A percentile compares a stretch with the other conserved stretches of the same genome.
These are phyloP conservation scores for Neonectria magnoliae DNA, from an alignment of 2,329 filamentous ascomycete genomes.

Conservation along the genomic window DNA sequence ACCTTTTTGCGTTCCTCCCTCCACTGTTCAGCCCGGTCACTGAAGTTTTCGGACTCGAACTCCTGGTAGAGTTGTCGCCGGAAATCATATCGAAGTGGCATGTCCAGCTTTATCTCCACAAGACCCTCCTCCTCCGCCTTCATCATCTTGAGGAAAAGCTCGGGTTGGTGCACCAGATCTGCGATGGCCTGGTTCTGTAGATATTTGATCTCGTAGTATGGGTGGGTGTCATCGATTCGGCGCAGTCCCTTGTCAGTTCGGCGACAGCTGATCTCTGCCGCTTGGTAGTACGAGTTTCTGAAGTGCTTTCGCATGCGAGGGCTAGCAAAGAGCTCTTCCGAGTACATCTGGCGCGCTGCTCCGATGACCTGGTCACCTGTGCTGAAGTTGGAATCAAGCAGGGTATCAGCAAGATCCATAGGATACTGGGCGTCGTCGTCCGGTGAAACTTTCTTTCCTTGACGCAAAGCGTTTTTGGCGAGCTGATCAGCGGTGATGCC, in stretches of 20 bases:
- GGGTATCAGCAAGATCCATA: constrained; percentile 84
- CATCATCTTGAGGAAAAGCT: constrained; percentile 96
- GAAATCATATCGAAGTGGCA: constrained; percentile 82
- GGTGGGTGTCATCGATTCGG: constrained; percentile 93
- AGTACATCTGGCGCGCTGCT: constrained; percentile 86
- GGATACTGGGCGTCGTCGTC: constrained; percentile 86
- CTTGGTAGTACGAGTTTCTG: constrained; percentile 83
- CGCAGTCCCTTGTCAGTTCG: constrained; percentile 94
- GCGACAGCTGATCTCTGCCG: constrained; percentile 84
- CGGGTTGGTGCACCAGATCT: constrained; percentile 83
- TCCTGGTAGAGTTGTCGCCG: constrained; percentile 80
- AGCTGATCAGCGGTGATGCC: constrained; percentile 90
- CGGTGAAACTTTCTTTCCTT: constrained; percentile 81
- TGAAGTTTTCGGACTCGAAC: constrained; percentile 95
- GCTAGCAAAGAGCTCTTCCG: constrained; percentile 88
- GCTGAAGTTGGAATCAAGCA: constrained; percentile 77
- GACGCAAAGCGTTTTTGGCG: constrained; percentile 83
- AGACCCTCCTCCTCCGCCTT: constrained; percentile 95
- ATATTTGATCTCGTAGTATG: constrained; percentile 98
- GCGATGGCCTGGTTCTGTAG: constrained; percentile 86
- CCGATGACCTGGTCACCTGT: constrained; percentile 80
- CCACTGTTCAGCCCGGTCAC: constrained; percentile 94
- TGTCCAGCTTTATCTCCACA: constrained; percentile 82
- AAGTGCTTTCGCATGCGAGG: constrained; percentile 91
- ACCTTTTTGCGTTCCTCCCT: constrained; percentile 88